phyloP scores from a whole-genome alignment of 2,329 filamentous ascomycete species.

The Venturia effusa region DNA sequence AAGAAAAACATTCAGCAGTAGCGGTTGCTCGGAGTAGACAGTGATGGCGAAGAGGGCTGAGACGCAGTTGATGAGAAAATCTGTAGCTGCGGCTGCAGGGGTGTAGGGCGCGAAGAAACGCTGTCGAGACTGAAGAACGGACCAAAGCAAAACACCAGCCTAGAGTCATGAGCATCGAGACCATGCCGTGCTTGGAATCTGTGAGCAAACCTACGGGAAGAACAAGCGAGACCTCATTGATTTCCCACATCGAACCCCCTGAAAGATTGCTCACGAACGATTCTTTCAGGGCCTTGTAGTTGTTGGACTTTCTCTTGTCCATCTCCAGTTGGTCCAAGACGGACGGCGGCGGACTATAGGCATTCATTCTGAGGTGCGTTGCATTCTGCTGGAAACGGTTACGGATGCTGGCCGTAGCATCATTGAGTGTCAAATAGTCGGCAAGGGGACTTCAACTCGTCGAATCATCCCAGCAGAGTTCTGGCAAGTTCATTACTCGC shows the following conservation, averaged over 20 bases:
- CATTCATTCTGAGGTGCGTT: neutral
- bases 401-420: neutral
- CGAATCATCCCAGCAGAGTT: neutral
- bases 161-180: slow-evolving; percentile 27
- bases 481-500: neutral
- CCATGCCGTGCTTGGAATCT: slow-evolving; percentile 16
- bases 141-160: slow-evolving; percentile 80
- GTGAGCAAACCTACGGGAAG: slow-evolving; percentile 56
- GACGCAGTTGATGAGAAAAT: slow-evolving; percentile 80
- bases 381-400: neutral
- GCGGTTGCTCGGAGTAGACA: slow-evolving; percentile 64
- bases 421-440: neutral
- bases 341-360: neutral
- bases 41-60: slow-evolving; percentile 78
- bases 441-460: neutral
- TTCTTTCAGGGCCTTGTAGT: slow-evolving; percentile 88
- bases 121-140: slow-evolving; percentile 71
- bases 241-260: slow-evolving; percentile 73
- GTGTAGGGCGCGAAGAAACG: slow-evolving; percentile 74
- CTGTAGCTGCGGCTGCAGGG: slow-evolving; percentile 55
- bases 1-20: slow-evolving; percentile 65
- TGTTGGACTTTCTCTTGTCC: slow-evolving; percentile 20
- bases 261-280: slow-evolving; percentile 88
- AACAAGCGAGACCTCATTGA: slow-evolving; percentile 75
- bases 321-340: neutral